phyloP scores from a whole-genome alignment of 129 eudicot genomes.

The Smallanthus sonchifolius region DNA sequence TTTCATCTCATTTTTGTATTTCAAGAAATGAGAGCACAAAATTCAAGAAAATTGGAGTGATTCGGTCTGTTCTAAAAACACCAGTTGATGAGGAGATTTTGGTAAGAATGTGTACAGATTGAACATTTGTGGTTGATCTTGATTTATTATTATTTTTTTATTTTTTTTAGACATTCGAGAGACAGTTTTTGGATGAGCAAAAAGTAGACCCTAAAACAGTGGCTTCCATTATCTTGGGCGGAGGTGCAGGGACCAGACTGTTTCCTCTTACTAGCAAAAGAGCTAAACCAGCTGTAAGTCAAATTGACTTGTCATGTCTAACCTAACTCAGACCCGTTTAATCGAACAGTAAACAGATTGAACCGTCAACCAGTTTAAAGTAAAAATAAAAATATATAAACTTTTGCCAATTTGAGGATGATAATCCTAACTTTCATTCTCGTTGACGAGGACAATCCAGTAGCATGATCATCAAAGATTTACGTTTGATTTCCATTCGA shows the following conservation, averaged over 20 bases:
- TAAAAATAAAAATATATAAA: background rate
- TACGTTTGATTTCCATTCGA: too few species aligned
- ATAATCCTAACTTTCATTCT: too few species aligned
- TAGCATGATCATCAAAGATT: too few species aligned
- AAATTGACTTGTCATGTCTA: background rate
- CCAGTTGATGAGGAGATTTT: constrained; percentile 53
- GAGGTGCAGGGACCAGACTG: constrained; percentile 90
- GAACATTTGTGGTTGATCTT: background rate
- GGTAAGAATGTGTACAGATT: constrained; percentile 36
- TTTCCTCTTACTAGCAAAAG: constrained; percentile 88
- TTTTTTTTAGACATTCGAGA: constrained; percentile 53
- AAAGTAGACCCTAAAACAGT: constrained; percentile 74
- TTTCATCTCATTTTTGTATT: constrained; percentile 18
- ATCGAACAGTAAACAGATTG: too few species aligned
- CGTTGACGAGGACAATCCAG: too few species aligned
- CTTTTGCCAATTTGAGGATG: background rate
- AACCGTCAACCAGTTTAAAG: background rate
- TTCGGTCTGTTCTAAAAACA: constrained; percentile 61
- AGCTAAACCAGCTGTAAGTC: constrained; percentile 96
- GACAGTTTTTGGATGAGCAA: constrained; percentile 38
- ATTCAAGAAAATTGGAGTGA: constrained; percentile 43
- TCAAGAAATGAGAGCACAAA: constrained; percentile 32
- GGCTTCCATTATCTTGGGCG: constrained; percentile 83
- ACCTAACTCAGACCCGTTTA: background rate
- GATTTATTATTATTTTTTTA: background rate